Evolutionary conservation across 164 flowering plant species (phyloP).

Genomic region (Cinnamomum micranthum): DNA sequence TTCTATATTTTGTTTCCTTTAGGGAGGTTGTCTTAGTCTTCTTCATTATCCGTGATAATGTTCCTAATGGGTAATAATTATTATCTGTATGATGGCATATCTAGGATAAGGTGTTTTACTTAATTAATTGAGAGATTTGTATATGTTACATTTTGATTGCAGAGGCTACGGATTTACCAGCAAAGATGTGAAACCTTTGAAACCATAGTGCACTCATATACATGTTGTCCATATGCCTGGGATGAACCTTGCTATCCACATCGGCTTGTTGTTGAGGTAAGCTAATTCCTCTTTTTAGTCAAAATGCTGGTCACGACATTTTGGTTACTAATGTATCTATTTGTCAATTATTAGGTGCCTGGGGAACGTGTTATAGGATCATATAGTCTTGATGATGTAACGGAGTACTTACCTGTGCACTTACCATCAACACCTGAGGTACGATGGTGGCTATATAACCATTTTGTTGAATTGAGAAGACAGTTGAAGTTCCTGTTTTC

Average conservation of each 20-base stretch:
- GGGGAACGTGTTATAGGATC: slow-evolving; percentile 83
- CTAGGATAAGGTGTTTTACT: too few relatives aligned
- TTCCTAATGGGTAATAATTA: too few relatives aligned
- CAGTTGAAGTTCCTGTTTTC: too few relatives aligned
- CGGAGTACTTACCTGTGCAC: slow-evolving; percentile 48
- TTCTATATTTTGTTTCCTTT: too few relatives aligned
- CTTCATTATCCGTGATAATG: too few relatives aligned
- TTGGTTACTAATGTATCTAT: slow-evolving; percentile 4
- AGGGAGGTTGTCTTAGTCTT: too few relatives aligned
- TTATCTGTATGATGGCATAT: too few relatives aligned
- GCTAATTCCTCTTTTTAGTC: neutral
- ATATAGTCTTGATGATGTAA: slow-evolving; percentile 71
- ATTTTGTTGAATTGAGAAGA: neutral
- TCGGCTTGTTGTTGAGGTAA: slow-evolving; percentile 90
- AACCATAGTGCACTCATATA: slow-evolving; percentile 68
- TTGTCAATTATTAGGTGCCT: slow-evolving; percentile 53
- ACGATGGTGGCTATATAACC: neutral
- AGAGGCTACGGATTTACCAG: slow-evolving; percentile 84
- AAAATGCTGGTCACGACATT: neutral
- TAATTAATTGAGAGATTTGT: neutral
- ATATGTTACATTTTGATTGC: slow-evolving; percentile 12
- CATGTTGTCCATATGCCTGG: slow-evolving; percentile 91
- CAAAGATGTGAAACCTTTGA: slow-evolving; percentile 84
- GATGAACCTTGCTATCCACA: slow-evolving; percentile 97
- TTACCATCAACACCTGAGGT: slow-evolving; percentile 76